Conservation (phyloP, 352 stramenopile species). For the Peronospora destructor region DNA sequence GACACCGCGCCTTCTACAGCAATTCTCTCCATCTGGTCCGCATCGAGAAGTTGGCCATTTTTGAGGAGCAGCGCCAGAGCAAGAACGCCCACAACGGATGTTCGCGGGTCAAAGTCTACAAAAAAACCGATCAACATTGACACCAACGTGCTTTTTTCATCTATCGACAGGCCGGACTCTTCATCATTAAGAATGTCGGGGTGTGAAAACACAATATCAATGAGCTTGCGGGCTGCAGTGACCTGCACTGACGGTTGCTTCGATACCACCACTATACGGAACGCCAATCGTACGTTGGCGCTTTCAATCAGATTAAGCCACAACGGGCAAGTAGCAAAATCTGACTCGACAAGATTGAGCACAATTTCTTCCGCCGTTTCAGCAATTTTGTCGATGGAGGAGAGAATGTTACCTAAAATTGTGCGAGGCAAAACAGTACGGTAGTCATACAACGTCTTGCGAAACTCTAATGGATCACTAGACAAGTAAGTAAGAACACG, state of each 20-base stretch:
- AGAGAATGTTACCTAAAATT: constrained; percentile 67
- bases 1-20: constrained; percentile 61
- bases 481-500: constrained; percentile 62
- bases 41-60: constrained; percentile 45
- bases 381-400: constrained; percentile 39
- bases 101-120: constrained; percentile 59
- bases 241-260: constrained; percentile 55
- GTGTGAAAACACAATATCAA: constrained; percentile 65
- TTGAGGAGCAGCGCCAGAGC: constrained; percentile 59
- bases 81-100: constrained; percentile 66
- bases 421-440: constrained; percentile 37
- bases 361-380: constrained; percentile 66
- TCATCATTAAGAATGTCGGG: constrained; percentile 51
- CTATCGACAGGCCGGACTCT: constrained; percentile 31
- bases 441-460: constrained; percentile 74
- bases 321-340: constrained; percentile 77
- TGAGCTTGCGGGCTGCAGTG: constrained; percentile 62
- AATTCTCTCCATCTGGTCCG: constrained; percentile 64
- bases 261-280: constrained; percentile 49
- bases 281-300: constrained; percentile 50
- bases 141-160: constrained; percentile 56
- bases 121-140: constrained; percentile 70
- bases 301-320: constrained; percentile 70
- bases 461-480: constrained; percentile 69
- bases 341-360: constrained; percentile 66